Evolutionary conservation across 78 protist genomes (phyloP).

Genomic region (Paulinella micropora): DNA sequence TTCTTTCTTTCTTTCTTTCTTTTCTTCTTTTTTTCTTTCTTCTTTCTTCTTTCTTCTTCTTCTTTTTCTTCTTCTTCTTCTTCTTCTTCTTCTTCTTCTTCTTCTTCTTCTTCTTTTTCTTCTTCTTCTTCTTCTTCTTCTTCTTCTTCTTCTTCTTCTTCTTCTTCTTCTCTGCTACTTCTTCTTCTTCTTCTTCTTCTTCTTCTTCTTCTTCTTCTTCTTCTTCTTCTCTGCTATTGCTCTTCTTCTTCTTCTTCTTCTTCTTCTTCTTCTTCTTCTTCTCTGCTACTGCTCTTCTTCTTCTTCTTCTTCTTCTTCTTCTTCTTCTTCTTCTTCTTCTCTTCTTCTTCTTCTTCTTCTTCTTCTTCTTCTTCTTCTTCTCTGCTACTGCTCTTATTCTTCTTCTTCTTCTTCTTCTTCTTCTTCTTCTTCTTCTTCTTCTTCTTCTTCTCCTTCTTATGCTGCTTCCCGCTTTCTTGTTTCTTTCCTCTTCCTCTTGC

Average conservation of each 20-base stretch:
- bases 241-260: neutral
- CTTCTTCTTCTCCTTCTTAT: neutral
- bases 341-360: neutral
- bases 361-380: neutral
- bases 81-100: neutral
- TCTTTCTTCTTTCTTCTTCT: neutral
- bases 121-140: neutral
- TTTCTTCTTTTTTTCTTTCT: neutral
- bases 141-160: neutral
- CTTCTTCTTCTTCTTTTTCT: neutral
- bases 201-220: neutral
- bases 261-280: neutral
- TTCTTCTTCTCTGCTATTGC: neutral
- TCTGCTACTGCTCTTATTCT: too few relatives aligned
- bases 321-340: neutral
- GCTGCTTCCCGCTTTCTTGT: neutral
- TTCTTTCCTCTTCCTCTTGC: neutral
- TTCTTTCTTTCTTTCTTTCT: neutral
- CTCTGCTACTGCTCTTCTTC: neutral
- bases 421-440: neutral
- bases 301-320: neutral
- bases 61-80: neutral
- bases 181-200: neutral
- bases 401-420: too few relatives aligned
- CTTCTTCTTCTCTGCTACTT: neutral